Evolutionary conservation across 2,329 filamentous ascomycete genomes (phyloP), one percentile per base, ranked within the genome.

Genomic region (Seiridium cupressi): DNA sequence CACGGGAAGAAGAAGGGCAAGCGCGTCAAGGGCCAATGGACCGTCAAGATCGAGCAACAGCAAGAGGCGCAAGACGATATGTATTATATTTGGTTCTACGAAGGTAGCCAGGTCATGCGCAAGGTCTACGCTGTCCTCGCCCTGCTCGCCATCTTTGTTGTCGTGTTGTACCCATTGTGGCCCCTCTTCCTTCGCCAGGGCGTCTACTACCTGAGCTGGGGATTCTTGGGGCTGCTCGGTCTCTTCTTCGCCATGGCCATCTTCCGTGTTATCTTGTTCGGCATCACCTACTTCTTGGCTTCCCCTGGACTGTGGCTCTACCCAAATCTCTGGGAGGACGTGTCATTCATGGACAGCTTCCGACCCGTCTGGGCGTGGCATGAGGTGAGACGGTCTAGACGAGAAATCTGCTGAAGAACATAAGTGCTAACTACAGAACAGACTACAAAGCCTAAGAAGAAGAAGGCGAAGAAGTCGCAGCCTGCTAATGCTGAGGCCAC

Each of bases 191-290:
- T 99, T 77, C 87, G 95, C 69, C 88, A 95, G 68, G 95, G 94
- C 57, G 95, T 98, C 54, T 99, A 96, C 91, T 98, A 99, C 76
- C 82, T 98, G 47, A 95, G 91, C 75, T 97, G 97, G 87, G 94
- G 89, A 61, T 90, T 96, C 84, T 83, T 99, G 65, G 90, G 92
- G 48, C 81, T 98, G 36, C 85, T 99, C 51, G 95, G 91, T 59
- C 79, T 97, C 55, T 99, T 99, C 86, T 98, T 99, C 76, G 86
- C 88, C 71, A 98, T 99, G 95, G 91, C 94, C 5, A 96, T 99
- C 71, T 93, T 99, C 85, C 89, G 95, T 62, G 84, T 98, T 60
- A 96, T 99, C 62, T 82, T 99, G 35, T 99, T 99, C 81, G 89
- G 92, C 73, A 78, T 96, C 73, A 98, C 95, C 31, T 93, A 96